Base-by-base conservation (phyloP, 1,139 yeast genomes). In the Protomyces arabidopsidicola region DNA sequence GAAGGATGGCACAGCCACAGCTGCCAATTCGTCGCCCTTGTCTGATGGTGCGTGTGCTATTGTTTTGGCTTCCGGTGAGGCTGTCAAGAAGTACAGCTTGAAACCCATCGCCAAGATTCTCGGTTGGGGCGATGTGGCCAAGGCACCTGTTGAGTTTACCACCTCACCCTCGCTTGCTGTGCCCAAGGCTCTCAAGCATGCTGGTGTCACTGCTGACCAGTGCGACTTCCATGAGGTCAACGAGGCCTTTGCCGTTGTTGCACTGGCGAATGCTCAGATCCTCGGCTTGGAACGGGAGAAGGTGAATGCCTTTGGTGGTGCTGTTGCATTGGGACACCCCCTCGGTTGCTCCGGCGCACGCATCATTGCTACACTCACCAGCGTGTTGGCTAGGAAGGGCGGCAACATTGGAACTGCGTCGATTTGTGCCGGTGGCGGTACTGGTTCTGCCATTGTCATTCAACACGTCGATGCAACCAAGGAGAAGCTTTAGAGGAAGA, bases 381-480 rank as follows among this genome's bases (percentile, higher is more conserved):
- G 87, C 65, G 86, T 90, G 14, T 82, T 93, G 74, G 71, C 78
- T 53, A 97, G 90, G 78, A 81, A 78, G 72, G 71, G 71, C 60
- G 98, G 97, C 73, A 90, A 86, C 79, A 77, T 85, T 71, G 98
- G 98, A 75, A 90, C 84, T 70, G 97, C 97, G 72, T 97, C 89
- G 76, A 87, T 93, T 75, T 93, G 98, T 82, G 93, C 93, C 77
- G 98, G 98, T 80, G 98, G 98, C 73, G 98, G 98, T 75, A 98
- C 98, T 75, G 98, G 97, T 65, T 87, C 96, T 66, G 85, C 95
- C 45, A 77, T 89, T 70, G 87, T 89, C 67, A 81, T 89, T 70
- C 91, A 88, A 72, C 69, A 71, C 24, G 16, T 67, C 48, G 63
- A 54, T 45, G 27, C 58, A 10, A 39, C 58, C 20, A 60, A 48